A percentile compares a stretch with the other conserved stretches of the same genome.
These are phyloP conservation scores for Coniochaeta sp. DNA, from an alignment of 2,329 filamentous ascomycete species.

Conservation along the genomic window DNA sequence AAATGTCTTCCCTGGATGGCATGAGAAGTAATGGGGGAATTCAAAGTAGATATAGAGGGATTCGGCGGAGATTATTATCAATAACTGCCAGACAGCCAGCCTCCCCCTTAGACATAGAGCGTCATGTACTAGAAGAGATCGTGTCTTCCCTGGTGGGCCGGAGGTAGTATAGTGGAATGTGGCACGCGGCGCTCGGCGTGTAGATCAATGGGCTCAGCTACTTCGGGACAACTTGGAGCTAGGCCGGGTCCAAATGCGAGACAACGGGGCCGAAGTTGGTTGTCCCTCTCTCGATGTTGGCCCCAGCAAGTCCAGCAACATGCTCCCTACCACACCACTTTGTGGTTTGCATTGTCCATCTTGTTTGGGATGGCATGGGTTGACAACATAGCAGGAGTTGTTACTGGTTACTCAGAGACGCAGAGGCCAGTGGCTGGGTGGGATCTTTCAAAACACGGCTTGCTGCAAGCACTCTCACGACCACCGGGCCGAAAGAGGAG, in stretches of 20 bases:
- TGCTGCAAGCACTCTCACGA: not conserved
- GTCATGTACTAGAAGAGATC: not conserved
- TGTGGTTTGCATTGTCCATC: slow-evolving; percentile 1
- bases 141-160: not conserved
- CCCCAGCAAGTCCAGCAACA: not conserved
- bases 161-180: not conserved
- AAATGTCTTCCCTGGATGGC: not conserved
- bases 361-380: slow-evolving; percentile 1
- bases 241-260: not conserved
- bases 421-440: not conserved
- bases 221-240: not conserved
- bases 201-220: not conserved
- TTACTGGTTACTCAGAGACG: not conserved
- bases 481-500: not conserved
- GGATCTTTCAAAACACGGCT: not conserved
- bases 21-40: not conserved
- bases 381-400: not conserved
- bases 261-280: not conserved
- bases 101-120: slow-evolving; percentile 2
- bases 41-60: slow-evolving; percentile 1
- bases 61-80: not conserved
- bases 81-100: slow-evolving; percentile 1
- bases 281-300: not conserved
- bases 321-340: not conserved
- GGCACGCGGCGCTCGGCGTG: not conserved